Evolutionary conservation across 352 stramenopile species (phyloP).

Genomic region (Phytophthora macrochlamydospora): DNA sequence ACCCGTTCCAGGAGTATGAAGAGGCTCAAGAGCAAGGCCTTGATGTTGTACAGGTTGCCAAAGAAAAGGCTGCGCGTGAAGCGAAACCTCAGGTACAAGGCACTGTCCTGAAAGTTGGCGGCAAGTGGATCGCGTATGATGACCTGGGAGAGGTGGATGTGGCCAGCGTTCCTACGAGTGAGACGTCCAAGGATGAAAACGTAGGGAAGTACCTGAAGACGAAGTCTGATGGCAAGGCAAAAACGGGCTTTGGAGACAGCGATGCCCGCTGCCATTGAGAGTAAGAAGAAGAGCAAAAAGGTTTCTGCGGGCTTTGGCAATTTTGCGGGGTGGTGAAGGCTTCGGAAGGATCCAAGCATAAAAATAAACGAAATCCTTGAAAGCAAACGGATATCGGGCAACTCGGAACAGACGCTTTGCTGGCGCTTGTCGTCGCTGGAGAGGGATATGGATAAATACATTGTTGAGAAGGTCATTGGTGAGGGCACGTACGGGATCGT

Average conservation of each 20-base stretch:
- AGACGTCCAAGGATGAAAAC: constrained; percentile 49
- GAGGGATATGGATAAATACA: constrained; percentile 76
- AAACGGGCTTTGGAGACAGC: constrained; percentile 34
- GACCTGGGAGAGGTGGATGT: constrained; percentile 61
- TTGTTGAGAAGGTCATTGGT: constrained; percentile 80
- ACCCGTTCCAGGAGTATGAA: constrained; percentile 91
- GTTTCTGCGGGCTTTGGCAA: constrained; percentile 68
- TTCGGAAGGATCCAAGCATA: constrained; percentile 3
- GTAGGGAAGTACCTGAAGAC: constrained; percentile 78
- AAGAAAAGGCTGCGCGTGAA: constrained; percentile 57
- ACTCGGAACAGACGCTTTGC: too few species aligned
- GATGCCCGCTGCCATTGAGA: constrained; percentile 62
- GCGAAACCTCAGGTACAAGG: constrained; percentile 57
- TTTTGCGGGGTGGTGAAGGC: constrained; percentile 73
- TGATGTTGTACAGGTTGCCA: constrained; percentile 59
- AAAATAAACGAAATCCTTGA: constrained; percentile 4
- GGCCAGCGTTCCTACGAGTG: constrained; percentile 47
- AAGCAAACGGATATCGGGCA: constrained; percentile 21
- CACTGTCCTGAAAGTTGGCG: constrained; percentile 80
- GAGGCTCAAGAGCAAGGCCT: constrained; percentile 58
- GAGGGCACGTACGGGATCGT: constrained; percentile 86
- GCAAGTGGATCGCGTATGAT: constrained; percentile 84
- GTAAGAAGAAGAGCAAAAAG: constrained; percentile 76
- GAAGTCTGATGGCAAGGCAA: constrained; percentile 12
- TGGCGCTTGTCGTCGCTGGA: neutral